Evolutionary conservation across 75 land plant genomes (phyloP).

Genomic region (Pseudotsuga menziesii): DNA sequence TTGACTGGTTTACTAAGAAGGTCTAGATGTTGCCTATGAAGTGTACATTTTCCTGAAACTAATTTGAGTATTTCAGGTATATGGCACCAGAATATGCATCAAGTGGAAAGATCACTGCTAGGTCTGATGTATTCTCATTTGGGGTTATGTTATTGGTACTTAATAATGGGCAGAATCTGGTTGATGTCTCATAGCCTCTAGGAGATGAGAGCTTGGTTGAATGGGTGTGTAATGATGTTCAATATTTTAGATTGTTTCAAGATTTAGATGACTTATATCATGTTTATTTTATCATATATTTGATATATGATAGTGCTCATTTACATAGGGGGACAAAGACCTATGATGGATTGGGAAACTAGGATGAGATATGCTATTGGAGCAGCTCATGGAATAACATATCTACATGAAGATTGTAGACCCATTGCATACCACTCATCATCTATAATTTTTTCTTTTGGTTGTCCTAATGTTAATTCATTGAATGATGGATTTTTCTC

Average conservation of each 20-base stretch:
- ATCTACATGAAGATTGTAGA: slow-evolving; percentile 81
- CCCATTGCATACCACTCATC: background rate
- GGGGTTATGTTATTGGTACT: too few relatives aligned
- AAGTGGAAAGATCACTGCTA: too few relatives aligned
- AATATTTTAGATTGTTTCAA: background rate
- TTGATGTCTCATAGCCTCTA: too few relatives aligned
- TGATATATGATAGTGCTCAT: background rate
- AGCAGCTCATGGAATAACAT: slow-evolving; percentile 70
- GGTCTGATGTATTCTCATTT: too few relatives aligned
- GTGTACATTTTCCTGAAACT: too few relatives aligned
- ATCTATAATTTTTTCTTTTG: background rate
- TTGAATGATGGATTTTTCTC: too few relatives aligned
- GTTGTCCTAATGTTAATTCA: background rate
- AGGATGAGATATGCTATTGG: slow-evolving; percentile 58
- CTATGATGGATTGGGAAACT: slow-evolving; percentile 59
- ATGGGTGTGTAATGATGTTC: background rate
- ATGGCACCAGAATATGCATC: too few relatives aligned
- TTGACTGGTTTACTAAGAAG: too few relatives aligned
- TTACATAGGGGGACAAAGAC: slow-evolving; percentile 17
- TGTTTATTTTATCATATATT: background rate
- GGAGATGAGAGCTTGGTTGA: too few relatives aligned
- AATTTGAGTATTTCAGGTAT: too few relatives aligned
- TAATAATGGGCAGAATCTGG: too few relatives aligned
- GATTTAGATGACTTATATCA: background rate
- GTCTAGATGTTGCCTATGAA: too few relatives aligned